Evolutionary conservation across 495 filamentous ascomycete species (phyloP), one percentile per base, ranked within the genome.

Genomic region (Talaromyces adpressus): DNA sequence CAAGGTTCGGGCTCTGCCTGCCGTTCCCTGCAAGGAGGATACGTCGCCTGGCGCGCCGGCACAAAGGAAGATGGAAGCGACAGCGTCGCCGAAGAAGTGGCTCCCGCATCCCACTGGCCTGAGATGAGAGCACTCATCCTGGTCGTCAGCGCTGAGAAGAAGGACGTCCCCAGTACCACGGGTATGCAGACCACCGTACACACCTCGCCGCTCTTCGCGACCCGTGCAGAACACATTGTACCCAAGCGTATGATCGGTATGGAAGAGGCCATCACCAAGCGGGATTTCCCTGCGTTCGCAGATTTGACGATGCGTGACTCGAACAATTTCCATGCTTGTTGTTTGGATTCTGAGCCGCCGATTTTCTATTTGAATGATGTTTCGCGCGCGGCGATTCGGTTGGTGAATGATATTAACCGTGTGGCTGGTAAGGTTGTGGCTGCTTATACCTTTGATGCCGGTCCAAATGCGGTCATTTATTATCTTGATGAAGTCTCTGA

Each of bases 321-420:
- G 70, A 99, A 99, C 75, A 87, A 84, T 61, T 99, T 99, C 86
- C 94, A 99, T 72, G 91, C 94, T 16, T 90, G 89, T 32, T 97
- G 94, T 71, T 79, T 93, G 63, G 94, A 99, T 77, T 97, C 95
- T 0, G 89, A 89, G 73, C 94, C 94, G 57, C 94, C 94, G 14
- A 98, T 99, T 66, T 96, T 96, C 78, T 99, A 99, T 78, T 84
- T 98, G 81, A 99, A 98, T 70, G 94, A 98, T 75, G 87, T 93
- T 20, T 89, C 85, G 18, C 79, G 89, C 16, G 91, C 92, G 7
- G 91, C 92, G 11, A 90, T 99, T 57, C 80, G 89, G 57, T 86
- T 90, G 3, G 93, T 97, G 29, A 91, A 98, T 77, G 85, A 84
- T 47, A 89, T 98, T 75, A 99, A 99, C 73, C 75, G 77, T 39